Base-by-base conservation (phyloP, 1,284 basidiomycete species). In the Leucocoprinus gongylophorus region DNA sequence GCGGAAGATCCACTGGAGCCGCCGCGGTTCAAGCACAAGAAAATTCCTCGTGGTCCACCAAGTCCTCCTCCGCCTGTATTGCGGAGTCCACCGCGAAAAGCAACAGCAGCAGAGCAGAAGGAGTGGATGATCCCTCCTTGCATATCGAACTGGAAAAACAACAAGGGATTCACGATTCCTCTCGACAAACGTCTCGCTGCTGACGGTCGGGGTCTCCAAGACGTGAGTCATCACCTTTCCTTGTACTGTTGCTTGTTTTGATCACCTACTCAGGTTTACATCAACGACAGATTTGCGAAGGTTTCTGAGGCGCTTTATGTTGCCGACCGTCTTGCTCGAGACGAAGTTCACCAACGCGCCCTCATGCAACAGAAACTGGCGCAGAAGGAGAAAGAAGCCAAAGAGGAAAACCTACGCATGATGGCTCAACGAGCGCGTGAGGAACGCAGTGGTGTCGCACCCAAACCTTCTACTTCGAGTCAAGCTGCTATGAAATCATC, bases 71-170 rank as follows among this genome's bases (percentile, higher is more conserved):
- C 95, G 2, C 95, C 97, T n/a, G 91, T 99, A 1, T 73, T 99
- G 47, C 85, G 95, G 40, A 94, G 90, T 71, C 97, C 97, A 2
- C 97, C 97, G 5, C 79, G 97, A 51, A 95, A 97, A 62, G 92
- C 92, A 2, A 97, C 95, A 0, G 91, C 91, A 3, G 89, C 93
- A 55, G 97, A 99, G 66, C 95, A 98, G 71, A 98, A 98, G 70
- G 95, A 98, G 63, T 98, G 97, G 97, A 97, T 97, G 94, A 98
- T 99, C 51, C 97, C 97, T 3, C 97, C 97, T 15, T 98, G 94
- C 69, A 97, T 99, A 57, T 97, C 94, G 30, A 99, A 99, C 72
- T 99, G 97, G 97, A 99, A 99, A 77, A 99, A 99, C 76, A 98
- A 99, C 83, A 98, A 98, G 71, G 97, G 97, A 79, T 99, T 95